Evolutionary conservation across 2,329 filamentous ascomycete species (phyloP), one percentile per base, ranked within the genome.

Genomic region (Trichoderma koningii): DNA sequence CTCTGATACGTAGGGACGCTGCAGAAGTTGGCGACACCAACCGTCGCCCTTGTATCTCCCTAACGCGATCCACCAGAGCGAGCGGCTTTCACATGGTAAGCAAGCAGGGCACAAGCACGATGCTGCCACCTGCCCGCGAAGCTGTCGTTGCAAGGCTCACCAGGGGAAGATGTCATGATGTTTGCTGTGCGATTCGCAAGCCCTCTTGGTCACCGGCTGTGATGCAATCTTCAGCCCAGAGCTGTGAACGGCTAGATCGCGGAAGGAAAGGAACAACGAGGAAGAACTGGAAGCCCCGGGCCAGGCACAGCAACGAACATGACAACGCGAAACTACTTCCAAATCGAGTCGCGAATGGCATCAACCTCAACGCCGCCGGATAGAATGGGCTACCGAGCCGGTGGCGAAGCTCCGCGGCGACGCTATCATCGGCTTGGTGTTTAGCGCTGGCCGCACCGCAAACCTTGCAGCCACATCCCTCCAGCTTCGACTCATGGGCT

Each of bases 391-490:
- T 28, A 55, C 42, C 51, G 44, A 61, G 21, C 64, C 64, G 55
- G 64, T 65, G 48, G 64, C 56, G 50, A 65, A 61, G 51, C 48
- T 66, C 64, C 64, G 59, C 59, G 47, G 41, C 59, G 60, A 66
- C 64, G 60, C 64, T 50, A 66, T 66, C 64, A 55, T 47, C 64
- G 59, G 59, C 64, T 52, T 50, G 56, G 53, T 66, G 21, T 41
- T 64, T 66, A 66, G 64, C 60, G 64, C 64, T 53, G 17, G 57
- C 34, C 26, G 47, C 38, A 63, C 42, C 56, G 50, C 38, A 65
- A 66, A 66, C 64, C 60, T 66, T 66, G 60, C 64, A 60, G 64
- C 64, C 64, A 64, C 64, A 66, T 55, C 59, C 53, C 52, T 60
- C 61, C 56, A 42, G 50, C 55, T 57, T 47, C 41, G 53, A 44